Evolutionary conservation across 305 asterid genomes (phyloP).

Genomic region (Solanum hybrid): DNA sequence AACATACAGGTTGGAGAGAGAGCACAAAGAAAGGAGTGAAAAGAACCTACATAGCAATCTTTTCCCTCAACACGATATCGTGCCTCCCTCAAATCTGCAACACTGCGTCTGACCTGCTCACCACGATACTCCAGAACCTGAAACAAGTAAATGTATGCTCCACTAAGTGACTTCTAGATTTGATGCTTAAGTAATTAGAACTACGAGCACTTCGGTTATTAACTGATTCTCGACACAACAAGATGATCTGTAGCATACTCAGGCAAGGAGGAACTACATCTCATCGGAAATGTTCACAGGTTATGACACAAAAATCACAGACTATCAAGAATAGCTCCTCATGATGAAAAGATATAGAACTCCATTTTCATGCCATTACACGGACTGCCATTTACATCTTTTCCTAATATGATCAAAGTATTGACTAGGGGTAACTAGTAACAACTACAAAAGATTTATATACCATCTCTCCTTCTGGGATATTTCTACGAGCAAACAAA

Average conservation of each 20-base stretch:
- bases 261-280: neutral
- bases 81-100: conserved; percentile 95
- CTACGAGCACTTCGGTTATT: neutral
- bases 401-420: neutral
- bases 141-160: conserved; percentile 12
- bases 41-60: conserved; percentile 79
- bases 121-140: conserved; percentile 99
- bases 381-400: neutral
- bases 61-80: conserved; percentile 75
- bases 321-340: neutral
- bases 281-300: neutral
- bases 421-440: neutral
- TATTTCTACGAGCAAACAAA: conserved; percentile 79
- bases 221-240: neutral
- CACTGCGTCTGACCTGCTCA: conserved; percentile 89
- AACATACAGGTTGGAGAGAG: neutral
- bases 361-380: neutral
- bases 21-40: neutral
- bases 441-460: neutral
- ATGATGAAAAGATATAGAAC: neutral
- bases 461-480: conserved; percentile 97
- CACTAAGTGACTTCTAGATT: neutral
- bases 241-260: conserved; percentile 1
- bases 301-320: neutral
- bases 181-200: neutral